A percentile compares a stretch with the other conserved stretches of the same genome.
Conservation (phyloP, 1,139 yeast genomes). For the Sugiyamaella paludigena region DNA sequence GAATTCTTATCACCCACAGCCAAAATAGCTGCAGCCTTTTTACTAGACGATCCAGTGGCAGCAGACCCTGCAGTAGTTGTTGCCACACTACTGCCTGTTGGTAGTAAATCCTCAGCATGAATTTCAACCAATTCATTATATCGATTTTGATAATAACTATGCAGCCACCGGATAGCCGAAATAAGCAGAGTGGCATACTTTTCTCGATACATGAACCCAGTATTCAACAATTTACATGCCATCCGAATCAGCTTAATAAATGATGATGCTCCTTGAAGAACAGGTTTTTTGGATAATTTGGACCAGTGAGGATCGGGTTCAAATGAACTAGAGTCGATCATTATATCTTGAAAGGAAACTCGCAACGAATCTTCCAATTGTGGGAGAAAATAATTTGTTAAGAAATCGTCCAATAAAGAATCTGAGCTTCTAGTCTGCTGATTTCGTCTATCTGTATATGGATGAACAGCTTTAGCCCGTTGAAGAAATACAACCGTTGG, state of each 20-base stretch:
- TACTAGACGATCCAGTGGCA: constrained; percentile 4
- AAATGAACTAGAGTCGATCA: constrained; percentile 28
- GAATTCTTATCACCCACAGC: constrained; percentile 17
- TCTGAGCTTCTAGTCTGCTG: background rate
- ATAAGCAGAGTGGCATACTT: constrained; percentile 37
- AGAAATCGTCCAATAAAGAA: constrained; percentile 58
- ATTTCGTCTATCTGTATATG: constrained; percentile 25
- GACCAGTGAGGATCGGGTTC: constrained; percentile 33
- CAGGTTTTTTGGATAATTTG: constrained; percentile 35
- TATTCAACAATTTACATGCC: constrained; percentile 36
- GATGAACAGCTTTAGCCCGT: constrained; percentile 45
- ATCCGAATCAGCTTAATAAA: constrained; percentile 33
- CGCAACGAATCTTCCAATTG: constrained; percentile 59
- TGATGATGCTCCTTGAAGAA: constrained; percentile 31
- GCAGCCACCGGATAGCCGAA: constrained; percentile 28
- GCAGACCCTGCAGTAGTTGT: constrained; percentile 1
- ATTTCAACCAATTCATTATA: constrained; percentile 22
- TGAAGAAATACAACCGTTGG: constrained; percentile 58
- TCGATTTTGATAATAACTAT: constrained; percentile 19
- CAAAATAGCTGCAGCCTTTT: constrained; percentile 20
- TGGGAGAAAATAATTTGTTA: constrained; percentile 63
- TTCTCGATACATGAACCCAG: constrained; percentile 37
- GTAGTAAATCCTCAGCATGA: constrained; percentile 20
- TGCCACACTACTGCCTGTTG: constrained; percentile 1
- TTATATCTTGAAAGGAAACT: constrained; percentile 37